Base-by-base conservation (phyloP, 1,139 yeast species). In the Pichia kudriavzevii region DNA sequence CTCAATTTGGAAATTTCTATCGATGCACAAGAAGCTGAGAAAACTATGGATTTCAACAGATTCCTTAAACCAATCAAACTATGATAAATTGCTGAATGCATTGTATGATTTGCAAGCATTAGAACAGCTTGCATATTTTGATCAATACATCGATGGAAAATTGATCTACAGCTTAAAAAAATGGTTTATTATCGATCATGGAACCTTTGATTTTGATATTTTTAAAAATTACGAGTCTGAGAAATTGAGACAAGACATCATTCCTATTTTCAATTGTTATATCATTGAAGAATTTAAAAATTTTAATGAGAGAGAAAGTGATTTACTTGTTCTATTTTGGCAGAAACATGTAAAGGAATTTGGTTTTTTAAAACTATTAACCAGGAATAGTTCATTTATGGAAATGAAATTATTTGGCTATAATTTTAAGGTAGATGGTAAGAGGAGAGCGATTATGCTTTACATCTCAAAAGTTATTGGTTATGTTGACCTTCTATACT, bases 351-450 rank as follows among this genome's bases (percentile, higher is more conserved):
- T 48, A 11, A 15, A 24, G 9, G 43, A 45, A 20, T 38, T 39
- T 26, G 30, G 31, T 13, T 24, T 50, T 5, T 35, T 39, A 26
- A 17, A 28, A 7, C 36, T 49, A 14, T 19, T 46, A n/a, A 24
- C 32, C n/a, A 28, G 18, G 7, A 22, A 18, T n/a, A 14, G 20
- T 10, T 25, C 32, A 7, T 36, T 28, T 1, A 29, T 30, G 7
- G 39, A 34, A 4, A 34, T 48, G 31, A 50, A 52, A 32, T 34
- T 52, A 12, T 48, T 44, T 31, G 56, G 53, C 3, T 47, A 44
- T 32, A 49, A 49, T 34, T 52, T 52, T 31, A 46, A 43, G 24
- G 39, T 39, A 7, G 26, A 41, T 15, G 35, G 30, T 8, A 9
- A 12, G 5, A 32, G 43, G n/a, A 45, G 37, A 28, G 34, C 49